Evolutionary conservation across 1,284 basidiomycete genomes (phyloP), one percentile per base, ranked within the genome.

Genomic region (Cutaneotrichosporon arboriforme): DNA sequence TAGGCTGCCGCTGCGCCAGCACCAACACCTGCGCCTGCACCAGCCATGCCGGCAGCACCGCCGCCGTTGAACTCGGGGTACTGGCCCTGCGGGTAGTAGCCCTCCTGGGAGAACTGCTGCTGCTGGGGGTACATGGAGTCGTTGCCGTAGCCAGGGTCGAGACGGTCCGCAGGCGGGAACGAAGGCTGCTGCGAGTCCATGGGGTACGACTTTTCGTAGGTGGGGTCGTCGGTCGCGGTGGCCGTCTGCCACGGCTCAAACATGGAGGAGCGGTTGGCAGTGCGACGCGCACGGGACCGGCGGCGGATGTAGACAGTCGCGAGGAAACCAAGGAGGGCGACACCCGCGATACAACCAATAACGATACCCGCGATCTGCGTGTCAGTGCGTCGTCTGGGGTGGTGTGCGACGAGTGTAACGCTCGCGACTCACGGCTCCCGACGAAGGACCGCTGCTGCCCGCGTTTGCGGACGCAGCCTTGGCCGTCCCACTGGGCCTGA

Each of bases 311-410:
- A 59, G 33, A 63, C 58, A 7, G 68, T 70, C 12, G 61, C 63
- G 31, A 73, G 47, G 33, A 71, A 35, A 1, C 54, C 70, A 17
- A 70, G 15, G 9, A 64, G 57, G n/a, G 61, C 66, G 2, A 72
- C 20, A 40, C 55, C 67, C 20, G 68, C 72, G 39, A 67, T 56
- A 41, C 68, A 62, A 23, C 67, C 72, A 43, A 67, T 60, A 46
- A 72, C 66, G 53, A 73, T 71, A 46, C 72, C 72, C 23, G 66
- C 65, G 43, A 73, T 62, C 70, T 72, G 47, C n/a, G 42, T n/a
- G 49, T 57, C 35, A 58, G 54, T 47, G 26, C 20, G 5, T 31
- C 26, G n/a, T n/a, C n/a, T 5, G 35, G 20, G 20, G 18, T 12
- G 4, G 8, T 33, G 10, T 45, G 43, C 33, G 21, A 45, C 31